Percentiles rank a stretch among this genome's conserved stretches.
phyloP scores from a whole-genome alignment of 768 basidiomycete genomes.

The Pleurotus giganteus region DNA sequence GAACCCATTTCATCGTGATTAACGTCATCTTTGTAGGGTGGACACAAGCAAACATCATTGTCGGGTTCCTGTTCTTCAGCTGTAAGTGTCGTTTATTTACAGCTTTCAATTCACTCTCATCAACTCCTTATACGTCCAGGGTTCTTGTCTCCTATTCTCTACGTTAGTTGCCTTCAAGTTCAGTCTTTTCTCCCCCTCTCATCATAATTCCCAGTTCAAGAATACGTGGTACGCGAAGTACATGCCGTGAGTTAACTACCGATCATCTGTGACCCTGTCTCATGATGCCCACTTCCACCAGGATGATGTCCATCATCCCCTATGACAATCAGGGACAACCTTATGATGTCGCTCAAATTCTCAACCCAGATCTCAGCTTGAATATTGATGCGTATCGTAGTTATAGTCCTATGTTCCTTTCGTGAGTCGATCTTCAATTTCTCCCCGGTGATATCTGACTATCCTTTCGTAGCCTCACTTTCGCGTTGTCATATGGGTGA shows the following conservation, averaged over 20 bases:
- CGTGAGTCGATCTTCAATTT: constrained; percentile 6
- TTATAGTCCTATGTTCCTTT: constrained; percentile 26
- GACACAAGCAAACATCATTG: constrained; percentile 44
- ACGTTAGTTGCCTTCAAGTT: constrained; percentile 16
- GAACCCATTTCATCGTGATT: constrained; percentile 13
- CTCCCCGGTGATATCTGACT: neutral
- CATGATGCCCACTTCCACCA: neutral
- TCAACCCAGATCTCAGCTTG: constrained; percentile 26
- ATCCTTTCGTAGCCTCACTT: constrained; percentile 10
- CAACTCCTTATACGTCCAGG: neutral
- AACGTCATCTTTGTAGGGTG: constrained; percentile 30
- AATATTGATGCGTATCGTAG: constrained; percentile 28
- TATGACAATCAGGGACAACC: constrained; percentile 39
- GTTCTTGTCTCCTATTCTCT: constrained; percentile 36
- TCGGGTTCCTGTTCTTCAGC: constrained; percentile 47
- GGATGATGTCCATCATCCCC: constrained; percentile 38
- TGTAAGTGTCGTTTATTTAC: constrained; percentile 26
- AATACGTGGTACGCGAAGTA: constrained; percentile 43
- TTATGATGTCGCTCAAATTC: constrained; percentile 30
- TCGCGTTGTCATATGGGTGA: constrained; percentile 13
- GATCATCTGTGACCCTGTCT: neutral
- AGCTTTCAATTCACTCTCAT: neutral
- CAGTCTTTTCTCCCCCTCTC: neutral
- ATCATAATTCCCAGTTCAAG: constrained; percentile 31
- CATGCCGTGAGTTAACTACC: constrained; percentile 37